A percentile compares a stretch with the other conserved stretches of the same genome.
Conservation (phyloP, 2,329 filamentous ascomycete genomes). For the Cylindrodendrum hubeiense region DNA sequence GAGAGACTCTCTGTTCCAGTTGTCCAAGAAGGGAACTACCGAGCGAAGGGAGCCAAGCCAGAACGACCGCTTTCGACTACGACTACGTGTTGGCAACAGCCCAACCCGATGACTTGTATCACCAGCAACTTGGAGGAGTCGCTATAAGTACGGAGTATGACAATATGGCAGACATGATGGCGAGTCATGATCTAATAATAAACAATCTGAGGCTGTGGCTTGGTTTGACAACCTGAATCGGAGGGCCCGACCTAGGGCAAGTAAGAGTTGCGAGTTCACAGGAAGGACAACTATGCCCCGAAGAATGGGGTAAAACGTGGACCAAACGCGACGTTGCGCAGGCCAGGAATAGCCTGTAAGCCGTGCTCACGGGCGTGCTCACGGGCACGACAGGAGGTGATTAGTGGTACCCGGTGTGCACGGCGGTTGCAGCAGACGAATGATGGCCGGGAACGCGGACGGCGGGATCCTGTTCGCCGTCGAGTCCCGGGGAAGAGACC, state of each 20-base stretch:
- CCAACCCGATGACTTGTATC: neutral
- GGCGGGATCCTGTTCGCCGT: neutral
- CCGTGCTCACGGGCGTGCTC: constrained; percentile 10
- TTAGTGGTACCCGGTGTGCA: constrained; percentile 9
- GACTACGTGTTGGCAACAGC: neutral
- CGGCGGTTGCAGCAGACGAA: constrained; percentile 17
- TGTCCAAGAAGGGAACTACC: neutral
- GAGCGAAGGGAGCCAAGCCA: too few species aligned
- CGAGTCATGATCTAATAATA: constrained; percentile 7
- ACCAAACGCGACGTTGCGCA: constrained; percentile 23
- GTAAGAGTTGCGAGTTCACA: constrained; percentile 27
- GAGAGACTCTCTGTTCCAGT: neutral
- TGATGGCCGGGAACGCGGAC: neutral
- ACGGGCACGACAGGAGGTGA: constrained; percentile 13
- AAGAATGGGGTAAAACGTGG: constrained; percentile 22
- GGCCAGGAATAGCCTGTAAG: constrained; percentile 17
- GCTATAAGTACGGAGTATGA: neutral
- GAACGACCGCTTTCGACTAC: too few species aligned
- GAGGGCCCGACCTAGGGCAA: constrained; percentile 13
- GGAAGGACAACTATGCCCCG: constrained; percentile 10
- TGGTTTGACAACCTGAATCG: constrained; percentile 10
- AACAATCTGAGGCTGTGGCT: neutral
- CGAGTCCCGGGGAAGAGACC: constrained; percentile 11
- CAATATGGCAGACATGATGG: neutral
- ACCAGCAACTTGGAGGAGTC: neutral